Base-by-base conservation (phyloP, 2,329 filamentous ascomycete species). In the Sporothrix pseudoabietina region DNA sequence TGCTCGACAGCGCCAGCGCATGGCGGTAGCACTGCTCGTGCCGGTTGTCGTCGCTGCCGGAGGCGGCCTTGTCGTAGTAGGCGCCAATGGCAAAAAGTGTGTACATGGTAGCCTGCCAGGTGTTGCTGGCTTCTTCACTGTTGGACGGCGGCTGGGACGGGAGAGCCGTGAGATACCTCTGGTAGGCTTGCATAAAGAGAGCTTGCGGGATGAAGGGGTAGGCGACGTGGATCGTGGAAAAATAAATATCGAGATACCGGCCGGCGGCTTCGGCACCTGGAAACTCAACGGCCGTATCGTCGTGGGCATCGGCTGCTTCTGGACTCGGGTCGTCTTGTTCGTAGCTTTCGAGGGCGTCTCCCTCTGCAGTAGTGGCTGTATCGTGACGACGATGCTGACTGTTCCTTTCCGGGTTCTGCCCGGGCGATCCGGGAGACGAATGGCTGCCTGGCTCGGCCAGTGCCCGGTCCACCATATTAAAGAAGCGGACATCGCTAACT, bases 401-500 rank as follows among this genome's bases (percentile, higher is more conserved):
- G 12, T 12, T 16, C 19, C n/a, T n/a, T 19, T 55, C 52, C n/a
- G 52, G 3, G 52, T 10, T 14, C 8, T 55, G 52, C 22, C 22
- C 26, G 52, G 52, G 22, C 22, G 52, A 55, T 30, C 55, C 26
- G 41, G 22, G 19, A 3, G 57, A 22, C 5, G 32, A 61, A 12
- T 7, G 39, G 4, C 4, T 22, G 44, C 49, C 54, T 1, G 73
- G 61, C 6, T 75, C 71, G 47, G 76, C 73, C 47, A 78, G 73
- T n/a, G 78, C 73, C 19, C 76, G 76, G 76, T 80, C 78, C 19
- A 82, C 76, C 5, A 79, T 74, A 52, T 82, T 79, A 75, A 81
- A 81, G 72, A 82, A 82, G 49, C 78, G 78, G 30, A 82, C 78
- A 55, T 82, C 81, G 75, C 80, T 82, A n/a, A 80, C 80, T 70